A percentile compares a stretch with the other conserved stretches of the same genome.
Evolutionary conservation across 2,329 filamentous ascomycete genomes (phyloP).

Genomic region (Zymoseptoria brevis): DNA sequence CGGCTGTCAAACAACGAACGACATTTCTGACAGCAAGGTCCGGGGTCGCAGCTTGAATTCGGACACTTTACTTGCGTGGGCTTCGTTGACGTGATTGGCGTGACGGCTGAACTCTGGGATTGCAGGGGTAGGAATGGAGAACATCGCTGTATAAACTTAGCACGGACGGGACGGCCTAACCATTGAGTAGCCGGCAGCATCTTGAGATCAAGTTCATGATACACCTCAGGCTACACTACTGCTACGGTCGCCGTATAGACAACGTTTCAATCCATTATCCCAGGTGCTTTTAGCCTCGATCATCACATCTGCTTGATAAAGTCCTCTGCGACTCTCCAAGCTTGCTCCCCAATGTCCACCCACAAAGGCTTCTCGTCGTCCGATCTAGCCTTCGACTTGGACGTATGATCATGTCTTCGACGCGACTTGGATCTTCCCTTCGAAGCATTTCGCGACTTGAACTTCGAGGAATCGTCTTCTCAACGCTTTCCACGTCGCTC

Average conservation of each 20-base stretch:
- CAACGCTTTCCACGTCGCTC: background rate
- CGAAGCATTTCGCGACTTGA: background rate
- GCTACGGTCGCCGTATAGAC: background rate
- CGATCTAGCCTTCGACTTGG: background rate
- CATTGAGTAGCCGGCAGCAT: background rate
- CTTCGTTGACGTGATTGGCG: background rate
- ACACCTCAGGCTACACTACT: background rate
- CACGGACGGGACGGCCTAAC: background rate
- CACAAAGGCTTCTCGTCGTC: background rate
- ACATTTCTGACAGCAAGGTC: background rate
- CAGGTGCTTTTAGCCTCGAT: background rate
- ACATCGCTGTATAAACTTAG: background rate
- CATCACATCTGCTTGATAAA: background rate
- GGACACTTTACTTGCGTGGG: background rate
- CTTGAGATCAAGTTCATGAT: background rate
- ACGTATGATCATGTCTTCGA: background rate
- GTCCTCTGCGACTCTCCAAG: background rate
- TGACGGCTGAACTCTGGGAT: background rate
- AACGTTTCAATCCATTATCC: background rate
- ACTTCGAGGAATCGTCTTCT: background rate
- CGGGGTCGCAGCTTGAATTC: background rate
- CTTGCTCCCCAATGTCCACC: background rate
- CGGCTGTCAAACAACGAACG: background rate
- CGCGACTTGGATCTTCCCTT: background rate
- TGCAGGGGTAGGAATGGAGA: background rate